phyloP scores from a whole-genome alignment of 176 grass and related monocot genomes.

The Panicum miliaceum region DNA sequence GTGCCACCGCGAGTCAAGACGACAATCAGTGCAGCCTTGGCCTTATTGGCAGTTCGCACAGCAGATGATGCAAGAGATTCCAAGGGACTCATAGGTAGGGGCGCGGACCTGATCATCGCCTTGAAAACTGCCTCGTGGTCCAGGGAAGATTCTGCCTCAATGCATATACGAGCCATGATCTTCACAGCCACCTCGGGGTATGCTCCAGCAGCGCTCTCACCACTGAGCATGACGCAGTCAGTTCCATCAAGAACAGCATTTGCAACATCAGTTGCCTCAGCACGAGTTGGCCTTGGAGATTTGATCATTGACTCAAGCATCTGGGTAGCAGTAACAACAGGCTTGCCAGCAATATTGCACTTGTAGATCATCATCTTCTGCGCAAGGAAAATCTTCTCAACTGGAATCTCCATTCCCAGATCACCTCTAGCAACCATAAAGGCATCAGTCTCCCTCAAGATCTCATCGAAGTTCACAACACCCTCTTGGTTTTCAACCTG shows the following conservation, averaged over 20 bases:
- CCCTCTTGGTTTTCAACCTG: conserved; percentile 98
- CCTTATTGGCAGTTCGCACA: conserved; percentile 87
- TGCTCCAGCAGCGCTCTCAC: conserved; percentile 87
- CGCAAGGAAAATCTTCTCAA: conserved; percentile 95
- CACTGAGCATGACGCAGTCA: conserved; percentile 94
- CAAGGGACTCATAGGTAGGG: conserved; percentile 89
- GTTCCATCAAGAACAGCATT: conserved; percentile 95
- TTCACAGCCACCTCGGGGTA: conserved; percentile 91
- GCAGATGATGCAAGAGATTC: conserved; percentile 91
- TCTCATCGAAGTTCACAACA: conserved; percentile 90
- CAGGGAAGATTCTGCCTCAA: conserved; percentile 88
- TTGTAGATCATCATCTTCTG: conserved; percentile 99
- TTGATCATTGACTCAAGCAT: conserved; percentile 99
- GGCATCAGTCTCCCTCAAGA: conserved; percentile 87
- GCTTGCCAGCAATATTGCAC: conserved; percentile 87
- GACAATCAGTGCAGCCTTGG: conserved; percentile 69
- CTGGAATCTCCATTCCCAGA: conserved; percentile 96
- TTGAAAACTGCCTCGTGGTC: conserved; percentile 83
- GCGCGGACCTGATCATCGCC: conserved; percentile 73
- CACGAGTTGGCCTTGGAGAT: conserved; percentile 84
- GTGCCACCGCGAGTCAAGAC: conserved; percentile 92
- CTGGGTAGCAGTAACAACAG: conserved; percentile 90
- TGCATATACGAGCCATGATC: conserved; percentile 88
- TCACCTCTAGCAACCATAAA: conserved; percentile 97
- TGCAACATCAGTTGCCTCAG: conserved; percentile 92